A percentile compares a stretch with the other conserved stretches of the same genome.
phyloP scores from a whole-genome alignment of 2,329 filamentous ascomycete genomes.

The Claviceps africana region DNA sequence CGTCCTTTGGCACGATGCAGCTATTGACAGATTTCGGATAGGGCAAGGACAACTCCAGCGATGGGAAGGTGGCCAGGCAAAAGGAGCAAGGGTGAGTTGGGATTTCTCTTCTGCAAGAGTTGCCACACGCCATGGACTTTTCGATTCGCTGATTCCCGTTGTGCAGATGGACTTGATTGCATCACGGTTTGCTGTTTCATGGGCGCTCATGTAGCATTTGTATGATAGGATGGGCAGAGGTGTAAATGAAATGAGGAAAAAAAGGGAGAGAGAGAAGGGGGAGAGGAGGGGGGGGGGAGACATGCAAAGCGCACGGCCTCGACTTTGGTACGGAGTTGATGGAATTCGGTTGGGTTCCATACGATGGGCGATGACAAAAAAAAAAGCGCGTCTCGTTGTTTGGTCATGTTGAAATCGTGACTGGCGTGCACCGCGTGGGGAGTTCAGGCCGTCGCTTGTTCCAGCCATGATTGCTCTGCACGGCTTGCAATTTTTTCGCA shows the following conservation, averaged over 20 bases:
- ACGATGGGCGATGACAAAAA: neutral
- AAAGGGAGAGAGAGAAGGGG: neutral
- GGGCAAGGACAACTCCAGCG: constrained; percentile 57
- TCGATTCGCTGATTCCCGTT: neutral
- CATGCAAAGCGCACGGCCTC: neutral
- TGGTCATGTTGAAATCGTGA: neutral
- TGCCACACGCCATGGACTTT: neutral
- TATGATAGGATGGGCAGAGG: constrained; percentile 1
- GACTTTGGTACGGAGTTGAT: neutral
- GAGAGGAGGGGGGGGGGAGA: neutral
- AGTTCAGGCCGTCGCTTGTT: neutral
- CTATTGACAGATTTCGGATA: constrained; percentile 13
- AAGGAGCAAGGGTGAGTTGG: constrained; percentile 61
- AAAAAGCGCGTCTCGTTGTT: neutral
- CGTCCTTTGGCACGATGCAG: neutral
- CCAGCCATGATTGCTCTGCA: neutral
- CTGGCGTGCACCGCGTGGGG: neutral
- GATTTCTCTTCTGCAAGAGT: neutral
- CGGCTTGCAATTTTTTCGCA: neutral
- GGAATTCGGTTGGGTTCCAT: neutral
- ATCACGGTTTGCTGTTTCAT: neutral
- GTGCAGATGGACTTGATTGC: constrained; percentile 6
- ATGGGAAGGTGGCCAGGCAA: constrained; percentile 56
- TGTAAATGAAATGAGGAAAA: constrained; percentile 3
- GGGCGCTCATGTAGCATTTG: constrained; percentile 3